Percentiles rank a stretch among this genome's conserved stretches.
phyloP scores from a whole-genome alignment of 306 rosid species.

The Ormosia semicastrata region DNA sequence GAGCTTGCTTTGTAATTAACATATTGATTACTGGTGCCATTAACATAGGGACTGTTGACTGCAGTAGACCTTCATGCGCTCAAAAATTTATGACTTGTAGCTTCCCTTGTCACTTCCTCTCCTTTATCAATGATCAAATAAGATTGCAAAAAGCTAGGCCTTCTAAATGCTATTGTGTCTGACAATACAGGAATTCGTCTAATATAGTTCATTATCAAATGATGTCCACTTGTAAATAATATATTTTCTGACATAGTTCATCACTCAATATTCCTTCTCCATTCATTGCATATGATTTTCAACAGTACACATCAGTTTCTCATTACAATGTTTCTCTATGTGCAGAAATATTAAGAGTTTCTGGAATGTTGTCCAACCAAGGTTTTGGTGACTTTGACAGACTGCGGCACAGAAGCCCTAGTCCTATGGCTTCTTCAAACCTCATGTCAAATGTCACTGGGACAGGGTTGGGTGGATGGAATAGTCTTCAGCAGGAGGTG shows the following conservation, averaged over 20 bases:
- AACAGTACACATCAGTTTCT: slow-evolving; percentile 25
- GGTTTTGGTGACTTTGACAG: slow-evolving; percentile 96
- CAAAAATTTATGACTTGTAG: not conserved
- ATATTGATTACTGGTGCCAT: slow-evolving; percentile 1
- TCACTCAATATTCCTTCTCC: not conserved
- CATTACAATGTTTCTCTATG: slow-evolving; percentile 29
- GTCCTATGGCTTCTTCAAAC: slow-evolving; percentile 97
- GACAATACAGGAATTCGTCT: not conserved
- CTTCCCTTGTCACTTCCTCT: not conserved
- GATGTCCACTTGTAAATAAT: not conserved
- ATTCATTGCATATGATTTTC: slow-evolving; percentile 5
- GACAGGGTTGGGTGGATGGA: slow-evolving; percentile 87
- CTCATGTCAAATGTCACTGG: slow-evolving; percentile 80
- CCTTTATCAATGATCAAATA: not conserved
- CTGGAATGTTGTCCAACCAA: slow-evolving; percentile 98
- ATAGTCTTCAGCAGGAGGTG: slow-evolving; percentile 90
- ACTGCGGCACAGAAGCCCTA: slow-evolving; percentile 95
- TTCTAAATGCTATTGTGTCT: not conserved
- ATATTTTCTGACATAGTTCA: not conserved
- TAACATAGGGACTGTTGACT: slow-evolving; percentile 12
- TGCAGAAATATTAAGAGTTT: slow-evolving; percentile 93
- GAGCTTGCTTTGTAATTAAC: not conserved
- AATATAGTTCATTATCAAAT: not conserved
- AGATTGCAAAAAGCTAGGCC: slow-evolving; percentile 1
- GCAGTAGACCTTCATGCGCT: not conserved